These are phyloP conservation scores for Cryptococcus depauperatus DNA, from an alignment of 1,284 basidiomycete genomes.

Conservation along the genomic window DNA sequence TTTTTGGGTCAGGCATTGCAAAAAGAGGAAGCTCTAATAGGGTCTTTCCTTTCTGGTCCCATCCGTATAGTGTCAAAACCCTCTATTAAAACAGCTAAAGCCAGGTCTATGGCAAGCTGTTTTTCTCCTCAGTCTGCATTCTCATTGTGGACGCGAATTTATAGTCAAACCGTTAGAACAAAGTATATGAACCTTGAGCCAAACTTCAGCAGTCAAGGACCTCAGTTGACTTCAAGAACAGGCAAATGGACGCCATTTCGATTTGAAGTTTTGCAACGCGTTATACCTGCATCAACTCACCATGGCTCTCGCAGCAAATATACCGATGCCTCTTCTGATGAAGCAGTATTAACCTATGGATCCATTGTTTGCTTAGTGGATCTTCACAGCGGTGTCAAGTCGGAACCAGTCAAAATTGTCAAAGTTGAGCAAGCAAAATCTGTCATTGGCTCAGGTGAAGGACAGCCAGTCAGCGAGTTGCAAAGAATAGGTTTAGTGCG, in stretches of 20 bases:
- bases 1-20: background rate
- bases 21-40: slow-evolving; percentile 11
- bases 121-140: slow-evolving; percentile 84
- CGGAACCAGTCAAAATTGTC: slow-evolving; percentile 77
- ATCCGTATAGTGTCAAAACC: slow-evolving; percentile 95
- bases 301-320: slow-evolving; percentile 1
- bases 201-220: slow-evolving; percentile 46
- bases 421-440: slow-evolving; percentile 85
- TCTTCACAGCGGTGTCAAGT: slow-evolving; percentile 70
- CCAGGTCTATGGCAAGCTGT: slow-evolving; percentile 84
- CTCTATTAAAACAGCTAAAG: slow-evolving; percentile 93
- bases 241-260: slow-evolving; percentile 40
- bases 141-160: slow-evolving; percentile 91
- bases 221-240: slow-evolving; percentile 24
- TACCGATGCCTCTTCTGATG: slow-evolving; percentile 50
- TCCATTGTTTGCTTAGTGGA: slow-evolving; percentile 80
- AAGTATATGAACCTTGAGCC: slow-evolving; percentile 82
- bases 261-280: slow-evolving; percentile 29
- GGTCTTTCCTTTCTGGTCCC: slow-evolving; percentile 79
- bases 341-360: slow-evolving; percentile 77
- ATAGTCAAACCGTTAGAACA: slow-evolving; percentile 91
- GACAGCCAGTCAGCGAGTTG: slow-evolving; percentile 79
- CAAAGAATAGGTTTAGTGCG: slow-evolving; percentile 88
- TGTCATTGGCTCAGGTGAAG: slow-evolving; percentile 58
- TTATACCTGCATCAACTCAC: slow-evolving; percentile 6